Percentiles rank a stretch among this genome's conserved stretches.
These are phyloP conservation scores for Pichia paraexigua DNA, from an alignment of 805 yeast genomes.

Conservation along the genomic window DNA sequence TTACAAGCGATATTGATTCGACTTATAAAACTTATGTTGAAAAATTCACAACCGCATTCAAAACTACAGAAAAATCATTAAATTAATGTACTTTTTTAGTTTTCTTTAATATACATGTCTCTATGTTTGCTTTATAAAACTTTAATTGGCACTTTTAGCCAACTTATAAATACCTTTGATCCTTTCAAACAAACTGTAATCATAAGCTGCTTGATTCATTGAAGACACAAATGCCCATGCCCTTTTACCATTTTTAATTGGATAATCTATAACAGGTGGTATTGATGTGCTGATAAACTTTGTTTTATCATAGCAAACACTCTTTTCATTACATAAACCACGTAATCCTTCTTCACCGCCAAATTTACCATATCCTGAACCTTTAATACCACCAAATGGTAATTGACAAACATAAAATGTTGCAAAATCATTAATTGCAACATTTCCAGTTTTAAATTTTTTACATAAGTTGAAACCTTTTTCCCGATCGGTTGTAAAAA, in stretches of 20 bases:
- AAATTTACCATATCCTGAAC: conserved; percentile 94
- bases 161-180: conserved; percentile 45
- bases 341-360: conserved; percentile 96
- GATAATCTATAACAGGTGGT: conserved; percentile 88
- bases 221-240: conserved; percentile 88
- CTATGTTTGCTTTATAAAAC: neutral
- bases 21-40: conserved; percentile 57
- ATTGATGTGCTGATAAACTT: conserved; percentile 74
- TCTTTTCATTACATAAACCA: conserved; percentile 81
- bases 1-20: conserved; percentile 57
- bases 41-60: conserved; percentile 48
- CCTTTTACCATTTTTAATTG: conserved; percentile 66
- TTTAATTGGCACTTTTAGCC: conserved; percentile 37
- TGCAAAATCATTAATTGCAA: conserved; percentile 96
- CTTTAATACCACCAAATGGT: conserved; percentile 93
- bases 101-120: neutral
- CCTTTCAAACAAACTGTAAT: conserved; percentile 62
- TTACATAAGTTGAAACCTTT: conserved; percentile 58
- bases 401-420: conserved; percentile 91
- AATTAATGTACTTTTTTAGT: conserved; percentile 10
- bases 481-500: conserved; percentile 61
- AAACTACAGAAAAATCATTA: conserved; percentile 40
- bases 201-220: conserved; percentile 80
- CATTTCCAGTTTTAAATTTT: conserved; percentile 72
- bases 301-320: conserved; percentile 77